These are phyloP conservation scores for Panellus pusillus DNA, from an alignment of 768 basidiomycete genomes.

Conservation along the genomic window DNA sequence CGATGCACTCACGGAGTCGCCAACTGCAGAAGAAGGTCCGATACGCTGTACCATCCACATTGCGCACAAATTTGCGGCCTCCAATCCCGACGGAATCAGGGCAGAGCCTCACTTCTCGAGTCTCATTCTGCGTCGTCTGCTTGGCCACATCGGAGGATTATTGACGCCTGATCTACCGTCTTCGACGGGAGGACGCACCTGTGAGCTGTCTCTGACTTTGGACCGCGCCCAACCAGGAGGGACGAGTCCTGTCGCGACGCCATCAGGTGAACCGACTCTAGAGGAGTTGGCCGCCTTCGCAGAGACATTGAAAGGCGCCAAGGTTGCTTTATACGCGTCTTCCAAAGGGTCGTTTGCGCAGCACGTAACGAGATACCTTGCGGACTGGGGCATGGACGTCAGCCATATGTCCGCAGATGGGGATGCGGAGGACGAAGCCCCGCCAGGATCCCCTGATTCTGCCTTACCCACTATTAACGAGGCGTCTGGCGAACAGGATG, in stretches of 20 bases:
- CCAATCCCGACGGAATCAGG: slow-evolving; percentile 36
- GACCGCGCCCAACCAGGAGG: slow-evolving; percentile 55
- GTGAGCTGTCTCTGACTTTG: slow-evolving; percentile 65
- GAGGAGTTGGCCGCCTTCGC: slow-evolving; percentile 78
- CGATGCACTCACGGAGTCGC: slow-evolving; percentile 26
- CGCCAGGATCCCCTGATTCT: slow-evolving; percentile 14
- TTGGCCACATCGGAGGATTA: slow-evolving; percentile 57
- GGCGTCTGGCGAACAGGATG: slow-evolving; percentile 8
- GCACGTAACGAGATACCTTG: slow-evolving; percentile 90
- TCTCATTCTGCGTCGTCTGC: slow-evolving; percentile 58
- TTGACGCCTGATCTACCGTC: slow-evolving; percentile 46
- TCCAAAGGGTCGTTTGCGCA: slow-evolving; percentile 89
- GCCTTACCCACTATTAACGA: slow-evolving; percentile 10
- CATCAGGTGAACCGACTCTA: slow-evolving; percentile 70
- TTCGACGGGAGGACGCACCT: slow-evolving; percentile 53
- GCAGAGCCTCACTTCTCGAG: slow-evolving; percentile 42
- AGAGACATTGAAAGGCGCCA: slow-evolving; percentile 79
- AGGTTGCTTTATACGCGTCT: slow-evolving; percentile 80
- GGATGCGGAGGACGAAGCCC: slow-evolving; percentile 41
- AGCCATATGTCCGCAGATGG: slow-evolving; percentile 70
- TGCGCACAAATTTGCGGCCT: slow-evolving; percentile 43
- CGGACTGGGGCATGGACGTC: slow-evolving; percentile 94
- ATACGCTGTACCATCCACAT: slow-evolving; percentile 47
- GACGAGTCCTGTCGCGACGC: slow-evolving; percentile 37
- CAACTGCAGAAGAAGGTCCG: slow-evolving; percentile 34